phyloP scores from a whole-genome alignment of 345 rosid genomes.

The Conringia planisiliqua region DNA sequence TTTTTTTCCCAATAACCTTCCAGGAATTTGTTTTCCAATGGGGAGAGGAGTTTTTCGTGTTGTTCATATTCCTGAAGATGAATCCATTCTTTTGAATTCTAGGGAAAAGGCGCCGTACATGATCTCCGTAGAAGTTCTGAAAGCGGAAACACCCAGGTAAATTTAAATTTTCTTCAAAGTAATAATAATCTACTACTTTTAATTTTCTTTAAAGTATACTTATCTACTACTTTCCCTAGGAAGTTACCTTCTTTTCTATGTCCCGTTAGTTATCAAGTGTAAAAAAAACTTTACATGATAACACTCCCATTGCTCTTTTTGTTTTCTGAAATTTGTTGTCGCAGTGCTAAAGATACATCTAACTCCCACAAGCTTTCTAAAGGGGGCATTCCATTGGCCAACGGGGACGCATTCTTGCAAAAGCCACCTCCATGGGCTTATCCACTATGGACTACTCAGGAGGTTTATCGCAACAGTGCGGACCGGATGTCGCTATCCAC shows the following conservation, averaged over 20 bases:
- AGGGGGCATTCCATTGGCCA: slow-evolving; percentile 98
- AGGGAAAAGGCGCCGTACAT: slow-evolving; percentile 99
- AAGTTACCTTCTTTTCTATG: background rate
- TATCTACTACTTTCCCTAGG: background rate
- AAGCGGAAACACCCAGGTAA: slow-evolving; percentile 80
- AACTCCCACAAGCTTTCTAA: slow-evolving; percentile 83
- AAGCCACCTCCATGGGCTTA: slow-evolving; percentile 99
- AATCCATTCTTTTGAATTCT: slow-evolving; percentile 94
- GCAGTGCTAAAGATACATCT: slow-evolving; percentile 68
- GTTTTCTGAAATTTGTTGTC: slow-evolving; percentile 31
- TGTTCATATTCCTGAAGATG: slow-evolving; percentile 97
- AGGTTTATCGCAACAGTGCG: slow-evolving; percentile 90
- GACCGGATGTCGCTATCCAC: slow-evolving; percentile 95
- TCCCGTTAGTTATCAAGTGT: background rate
- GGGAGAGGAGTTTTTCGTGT: slow-evolving; percentile 94
- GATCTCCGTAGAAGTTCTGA: slow-evolving; percentile 88
- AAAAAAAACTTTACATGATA: background rate
- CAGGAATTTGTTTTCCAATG: slow-evolving; percentile 98
- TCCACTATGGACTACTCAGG: slow-evolving; percentile 98
- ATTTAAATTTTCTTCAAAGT: background rate
- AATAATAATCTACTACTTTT: background rate
- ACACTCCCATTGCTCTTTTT: slow-evolving; percentile 17
- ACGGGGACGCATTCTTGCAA: slow-evolving; percentile 90
- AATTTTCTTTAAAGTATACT: background rate
- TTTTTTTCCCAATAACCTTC: slow-evolving; percentile 20